Percentiles rank a stretch among this genome's conserved stretches.
Conservation (phyloP, 768 basidiomycete genomes). For the Dioszegia hungarica region DNA sequence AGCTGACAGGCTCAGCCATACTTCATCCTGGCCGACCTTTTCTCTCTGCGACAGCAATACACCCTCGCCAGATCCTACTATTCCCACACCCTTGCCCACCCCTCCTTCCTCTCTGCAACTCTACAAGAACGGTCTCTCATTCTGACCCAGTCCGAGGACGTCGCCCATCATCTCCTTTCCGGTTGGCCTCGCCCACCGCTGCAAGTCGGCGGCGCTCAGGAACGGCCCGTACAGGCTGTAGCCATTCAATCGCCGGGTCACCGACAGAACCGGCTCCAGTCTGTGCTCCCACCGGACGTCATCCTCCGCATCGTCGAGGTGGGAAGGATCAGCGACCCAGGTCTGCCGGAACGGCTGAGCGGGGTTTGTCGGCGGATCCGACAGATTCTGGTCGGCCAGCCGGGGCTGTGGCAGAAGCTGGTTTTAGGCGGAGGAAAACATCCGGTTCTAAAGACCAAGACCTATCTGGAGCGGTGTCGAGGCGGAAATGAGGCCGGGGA, state of each 20-base stretch:
- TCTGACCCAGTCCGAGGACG: too few species aligned
- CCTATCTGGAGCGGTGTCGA: not conserved
- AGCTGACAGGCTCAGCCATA: too few species aligned
- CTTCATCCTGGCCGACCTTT: conserved; percentile 8
- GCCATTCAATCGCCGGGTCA: not conserved
- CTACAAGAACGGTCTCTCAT: not conserved
- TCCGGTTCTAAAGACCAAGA: not conserved
- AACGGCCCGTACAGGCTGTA: too few species aligned
- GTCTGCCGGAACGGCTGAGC: conserved; percentile 3
- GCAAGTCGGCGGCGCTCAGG: too few species aligned
- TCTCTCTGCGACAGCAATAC: not conserved
- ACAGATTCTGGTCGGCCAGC: not conserved
- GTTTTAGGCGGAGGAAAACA: conserved; percentile 1
- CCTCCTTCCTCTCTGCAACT: not conserved
- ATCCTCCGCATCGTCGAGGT: conserved; percentile 8
- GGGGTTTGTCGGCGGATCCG: conserved; percentile 6
- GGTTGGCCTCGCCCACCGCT: too few species aligned
- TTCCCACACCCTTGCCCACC: not conserved
- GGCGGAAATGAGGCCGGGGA: not conserved
- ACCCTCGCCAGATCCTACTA: not conserved
- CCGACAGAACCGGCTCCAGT: conserved; percentile 3
- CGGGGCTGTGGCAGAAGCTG: conserved; percentile 10
- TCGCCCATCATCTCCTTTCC: too few species aligned
- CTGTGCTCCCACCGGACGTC: conserved; percentile 8
- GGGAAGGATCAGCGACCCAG: not conserved